These are phyloP conservation scores for Aspergillus sparsus DNA, from an alignment of 495 filamentous ascomycete species.

Conservation along the genomic window DNA sequence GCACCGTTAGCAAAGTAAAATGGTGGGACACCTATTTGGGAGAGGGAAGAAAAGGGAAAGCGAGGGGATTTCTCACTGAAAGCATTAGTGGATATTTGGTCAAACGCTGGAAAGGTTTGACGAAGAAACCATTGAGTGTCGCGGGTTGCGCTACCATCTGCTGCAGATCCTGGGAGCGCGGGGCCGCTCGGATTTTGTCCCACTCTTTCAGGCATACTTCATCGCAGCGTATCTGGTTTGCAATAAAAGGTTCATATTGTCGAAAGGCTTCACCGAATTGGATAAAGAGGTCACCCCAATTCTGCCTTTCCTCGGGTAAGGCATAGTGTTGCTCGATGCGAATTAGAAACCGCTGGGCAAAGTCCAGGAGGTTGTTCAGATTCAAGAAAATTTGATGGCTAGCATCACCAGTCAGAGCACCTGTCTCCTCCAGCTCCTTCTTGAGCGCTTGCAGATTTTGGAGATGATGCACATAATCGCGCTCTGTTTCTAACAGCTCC, in stretches of 20 bases:
- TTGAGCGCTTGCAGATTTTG: slow-evolving; percentile 93
- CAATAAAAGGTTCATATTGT: slow-evolving; percentile 94
- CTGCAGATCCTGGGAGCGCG: slow-evolving; percentile 55
- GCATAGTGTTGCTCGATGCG: slow-evolving; percentile 93
- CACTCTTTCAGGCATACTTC: slow-evolving; percentile 50
- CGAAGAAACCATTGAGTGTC: slow-evolving; percentile 78
- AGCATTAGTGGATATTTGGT: slow-evolving; percentile 92
- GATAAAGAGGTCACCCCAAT: slow-evolving; percentile 88
- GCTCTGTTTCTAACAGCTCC: slow-evolving; percentile 89
- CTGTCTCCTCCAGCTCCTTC: slow-evolving; percentile 82
- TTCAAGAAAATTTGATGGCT: slow-evolving; percentile 97
- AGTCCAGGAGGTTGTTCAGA: slow-evolving; percentile 89
- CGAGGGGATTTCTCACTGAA: slow-evolving; percentile 55
- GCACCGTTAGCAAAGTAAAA: slow-evolving; percentile 4
- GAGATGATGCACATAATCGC: slow-evolving; percentile 97
- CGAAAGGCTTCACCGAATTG: slow-evolving; percentile 77
- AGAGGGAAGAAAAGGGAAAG: not conserved
- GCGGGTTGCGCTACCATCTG: slow-evolving; percentile 64
- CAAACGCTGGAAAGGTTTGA: slow-evolving; percentile 95
- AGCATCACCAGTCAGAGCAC: slow-evolving; percentile 82
- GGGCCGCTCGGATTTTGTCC: slow-evolving; percentile 57
- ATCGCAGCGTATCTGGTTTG: slow-evolving; percentile 72
- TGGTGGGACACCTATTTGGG: too few species aligned
- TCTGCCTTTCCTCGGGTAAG: slow-evolving; percentile 71
- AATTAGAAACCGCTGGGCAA: slow-evolving; percentile 91